Base-by-base conservation (phyloP, 78 protist species). In the Dictyostelium purpureum region DNA sequence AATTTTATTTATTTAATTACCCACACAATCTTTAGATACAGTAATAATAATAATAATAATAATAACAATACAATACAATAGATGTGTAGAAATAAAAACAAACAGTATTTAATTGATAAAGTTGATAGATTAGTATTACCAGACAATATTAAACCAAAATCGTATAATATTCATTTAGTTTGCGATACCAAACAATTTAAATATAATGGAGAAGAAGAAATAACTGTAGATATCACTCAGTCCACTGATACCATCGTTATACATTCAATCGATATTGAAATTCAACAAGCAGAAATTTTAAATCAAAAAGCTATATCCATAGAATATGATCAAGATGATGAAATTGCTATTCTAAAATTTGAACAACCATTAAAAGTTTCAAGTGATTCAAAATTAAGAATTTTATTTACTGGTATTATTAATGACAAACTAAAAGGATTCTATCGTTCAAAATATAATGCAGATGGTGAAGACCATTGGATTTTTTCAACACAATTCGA, bases 401-500 rank as follows among this genome's bases (percentile, higher is more conserved):
- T 91, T 0, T 45, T 1, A 7, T 90, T 66, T 10, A 18, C 21
- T 6, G 92, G 94, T 63, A 40, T 93, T 1, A 38, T 71, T 33
- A 88, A 70, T 69, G 96, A 94, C 24, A 66, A 94, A 40, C 9
- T 94, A 31, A 69, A 12, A 35, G 96, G 96, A 21, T 88, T 94
- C 79, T 94, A 94, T 78, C 37, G 90, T 4, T 77, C 94, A 57
- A 45, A 33, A 14, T 92, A 92, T 77, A 51, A 65, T n/a, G 26
- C 51, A 19, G 26, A 92, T 24, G 95, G 95, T 19, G 79, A 74
- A 26, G 89, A 92, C 31, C 67, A 59, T 35, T 78, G 76, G 33
- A 77, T 97, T 63, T 97, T 89, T 21, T 66, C 87, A n/a, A 96
- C 99, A 21, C 99, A 98, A 94, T 97, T 96, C 24, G 99, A 98